Percentiles rank a stretch among this genome's conserved stretches.
Conservation (phyloP, 139 green algal species). For the Desmodesmus armatus region DNA sequence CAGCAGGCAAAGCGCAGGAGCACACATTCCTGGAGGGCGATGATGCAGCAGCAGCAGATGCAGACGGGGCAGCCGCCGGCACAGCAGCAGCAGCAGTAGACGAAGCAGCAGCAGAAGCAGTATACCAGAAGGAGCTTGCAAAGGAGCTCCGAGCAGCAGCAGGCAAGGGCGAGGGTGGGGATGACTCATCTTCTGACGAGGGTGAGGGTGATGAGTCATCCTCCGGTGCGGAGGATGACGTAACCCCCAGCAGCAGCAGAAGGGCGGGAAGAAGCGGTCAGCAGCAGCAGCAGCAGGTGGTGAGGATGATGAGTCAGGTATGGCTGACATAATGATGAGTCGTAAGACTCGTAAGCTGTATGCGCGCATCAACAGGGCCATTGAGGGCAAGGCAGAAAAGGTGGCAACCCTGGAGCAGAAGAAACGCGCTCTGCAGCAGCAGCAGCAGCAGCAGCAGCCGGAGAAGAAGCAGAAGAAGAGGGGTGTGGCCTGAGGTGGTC, state of each 20-base stretch:
- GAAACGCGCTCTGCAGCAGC: slow-evolving; percentile 34
- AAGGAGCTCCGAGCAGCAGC: slow-evolving; percentile 71
- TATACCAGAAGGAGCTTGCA: slow-evolving; percentile 73
- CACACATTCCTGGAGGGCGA: slow-evolving; percentile 55
- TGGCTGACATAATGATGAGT: slow-evolving; percentile 94
- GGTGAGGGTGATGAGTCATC: not conserved
- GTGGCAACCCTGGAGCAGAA: slow-evolving; percentile 67
- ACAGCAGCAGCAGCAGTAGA: slow-evolving; percentile 60
- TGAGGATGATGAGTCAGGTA: slow-evolving; percentile 64
- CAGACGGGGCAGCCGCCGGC: slow-evolving; percentile 36
- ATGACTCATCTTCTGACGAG: slow-evolving; percentile 56
- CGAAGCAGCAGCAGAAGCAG: slow-evolving; percentile 58
- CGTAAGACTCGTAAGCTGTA: slow-evolving; percentile 92
- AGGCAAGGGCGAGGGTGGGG: slow-evolving; percentile 49
- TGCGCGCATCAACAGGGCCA: slow-evolving; percentile 76
- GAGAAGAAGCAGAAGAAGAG: slow-evolving; percentile 27
- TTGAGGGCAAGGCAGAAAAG: slow-evolving; percentile 68
- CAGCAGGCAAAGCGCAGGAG: slow-evolving; percentile 53
- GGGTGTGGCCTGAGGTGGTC: not conserved
- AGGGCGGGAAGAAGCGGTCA: slow-evolving; percentile 10
- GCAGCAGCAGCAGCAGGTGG: slow-evolving; percentile 33
- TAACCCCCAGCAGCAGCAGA: slow-evolving; percentile 45
- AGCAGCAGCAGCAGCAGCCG: slow-evolving; percentile 11
- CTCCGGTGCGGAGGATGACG: not conserved
- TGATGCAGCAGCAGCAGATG: slow-evolving; percentile 40